A percentile compares a stretch with the other conserved stretches of the same genome.
These are phyloP conservation scores for Udeniomyces megalosporus DNA, from an alignment of 768 basidiomycete species.

Conservation along the genomic window DNA sequence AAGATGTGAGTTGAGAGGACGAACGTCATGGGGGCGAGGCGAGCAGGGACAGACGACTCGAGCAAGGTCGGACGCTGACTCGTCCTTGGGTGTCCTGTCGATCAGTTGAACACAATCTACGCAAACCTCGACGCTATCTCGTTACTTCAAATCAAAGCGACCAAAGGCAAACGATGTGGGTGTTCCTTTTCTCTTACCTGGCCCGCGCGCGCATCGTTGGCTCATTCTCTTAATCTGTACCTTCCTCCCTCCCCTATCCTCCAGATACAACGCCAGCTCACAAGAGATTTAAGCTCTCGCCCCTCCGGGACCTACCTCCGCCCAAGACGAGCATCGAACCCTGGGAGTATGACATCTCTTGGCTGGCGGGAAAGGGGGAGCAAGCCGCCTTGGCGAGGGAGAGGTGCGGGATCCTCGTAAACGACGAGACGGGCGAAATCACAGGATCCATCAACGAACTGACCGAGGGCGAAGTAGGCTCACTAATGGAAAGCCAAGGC, in stretches of 20 bases:
- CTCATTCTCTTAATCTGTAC: neutral
- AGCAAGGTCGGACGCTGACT: no score
- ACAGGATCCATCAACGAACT: no score
- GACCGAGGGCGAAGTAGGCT: no score
- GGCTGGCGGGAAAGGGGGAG: neutral
- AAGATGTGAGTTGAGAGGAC: constrained; percentile 19
- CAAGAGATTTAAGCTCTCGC: neutral
- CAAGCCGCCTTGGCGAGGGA: neutral
- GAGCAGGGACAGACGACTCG: neutral
- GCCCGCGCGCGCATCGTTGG: neutral
- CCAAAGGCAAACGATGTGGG: neutral
- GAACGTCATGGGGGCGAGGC: neutral
- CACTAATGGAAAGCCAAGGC: no score
- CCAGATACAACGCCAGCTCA: neutral
- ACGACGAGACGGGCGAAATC: no score
- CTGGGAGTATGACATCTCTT: constrained; percentile 6
- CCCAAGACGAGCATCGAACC: neutral
- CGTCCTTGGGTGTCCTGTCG: neutral
- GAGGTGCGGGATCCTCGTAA: neutral
- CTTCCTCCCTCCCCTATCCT: neutral
- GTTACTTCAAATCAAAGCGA: neutral
- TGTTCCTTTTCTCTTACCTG: neutral
- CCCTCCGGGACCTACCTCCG: neutral
- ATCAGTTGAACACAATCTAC: constrained; percentile 1
- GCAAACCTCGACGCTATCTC: constrained; percentile 1